A percentile compares a stretch with the other conserved stretches of the same genome.
These are phyloP conservation scores for Plasmodium gallinaceum DNA, from an alignment of 169 alveolate species.

Conservation along the genomic window DNA sequence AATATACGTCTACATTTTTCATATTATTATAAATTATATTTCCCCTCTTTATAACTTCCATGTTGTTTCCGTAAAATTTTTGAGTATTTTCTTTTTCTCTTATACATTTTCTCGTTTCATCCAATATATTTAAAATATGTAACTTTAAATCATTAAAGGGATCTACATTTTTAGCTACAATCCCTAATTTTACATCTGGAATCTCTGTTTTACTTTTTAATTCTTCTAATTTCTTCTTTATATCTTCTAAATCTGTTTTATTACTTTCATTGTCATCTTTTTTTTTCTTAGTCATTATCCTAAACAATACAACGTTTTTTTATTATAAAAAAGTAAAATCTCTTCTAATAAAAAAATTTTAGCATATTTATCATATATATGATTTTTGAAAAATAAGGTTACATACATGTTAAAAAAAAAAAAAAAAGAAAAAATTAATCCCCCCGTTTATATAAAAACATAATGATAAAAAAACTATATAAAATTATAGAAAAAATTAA, in stretches of 20 bases:
- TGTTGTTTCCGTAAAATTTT: conserved; percentile 56
- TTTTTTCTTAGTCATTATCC: conserved; percentile 27
- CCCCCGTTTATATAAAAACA: too few species aligned
- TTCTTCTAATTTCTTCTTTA: conserved; percentile 38
- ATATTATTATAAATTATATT: conserved; percentile 56
- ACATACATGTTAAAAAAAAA: too few species aligned
- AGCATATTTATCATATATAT: conserved; percentile 2
- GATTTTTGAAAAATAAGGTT: neutral
- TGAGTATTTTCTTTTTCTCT: conserved; percentile 61
- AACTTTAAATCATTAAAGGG: conserved; percentile 56
- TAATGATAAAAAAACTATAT: too few species aligned
- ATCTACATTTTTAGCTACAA: conserved; percentile 32
- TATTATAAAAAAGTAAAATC: neutral
- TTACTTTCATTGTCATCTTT: conserved; percentile 14
- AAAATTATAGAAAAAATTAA: too few species aligned
- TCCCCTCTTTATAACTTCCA: conserved; percentile 68
- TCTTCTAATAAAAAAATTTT: neutral
- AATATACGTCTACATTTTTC: conserved; percentile 60
- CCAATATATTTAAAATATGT: conserved; percentile 57
- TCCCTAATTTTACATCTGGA: conserved; percentile 22
- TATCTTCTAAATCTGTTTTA: conserved; percentile 19
- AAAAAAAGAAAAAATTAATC: too few species aligned
- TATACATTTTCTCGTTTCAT: conserved; percentile 63
- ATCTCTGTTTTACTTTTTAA: conserved; percentile 49
- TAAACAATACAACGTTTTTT: conserved; percentile 9